Evolutionary conservation across 108 stramenopile genomes (phyloP).

Genomic region (Cyclotella atomus): DNA sequence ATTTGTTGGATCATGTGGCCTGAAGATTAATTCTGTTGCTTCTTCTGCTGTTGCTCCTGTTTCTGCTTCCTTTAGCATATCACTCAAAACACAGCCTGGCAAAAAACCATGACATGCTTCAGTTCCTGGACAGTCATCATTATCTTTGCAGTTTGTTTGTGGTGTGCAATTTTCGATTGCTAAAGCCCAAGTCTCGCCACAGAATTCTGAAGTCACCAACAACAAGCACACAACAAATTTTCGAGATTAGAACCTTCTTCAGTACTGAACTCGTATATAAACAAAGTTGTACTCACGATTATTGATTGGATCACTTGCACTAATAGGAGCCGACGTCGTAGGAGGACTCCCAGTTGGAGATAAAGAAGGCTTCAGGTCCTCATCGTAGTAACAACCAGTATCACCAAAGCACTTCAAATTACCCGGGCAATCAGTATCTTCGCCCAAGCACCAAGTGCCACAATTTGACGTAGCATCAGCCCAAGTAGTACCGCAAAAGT

Average conservation of each 20-base stretch:
- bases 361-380: slow-evolving; percentile 7
- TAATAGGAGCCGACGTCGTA: background rate
- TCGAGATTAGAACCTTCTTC: background rate
- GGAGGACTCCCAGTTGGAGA: background rate
- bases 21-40: background rate
- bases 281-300: slow-evolving; percentile 4
- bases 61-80: slow-evolving; percentile 2
- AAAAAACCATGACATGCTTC: background rate
- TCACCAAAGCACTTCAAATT: slow-evolving; percentile 11
- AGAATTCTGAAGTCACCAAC: background rate
- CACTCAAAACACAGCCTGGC: background rate
- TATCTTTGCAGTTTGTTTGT: background rate
- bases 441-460: slow-evolving; percentile 6
- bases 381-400: slow-evolving; percentile 23
- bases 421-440: slow-evolving; percentile 21
- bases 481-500: slow-evolving; percentile 20
- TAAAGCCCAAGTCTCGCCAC: background rate
- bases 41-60: slow-evolving; percentile 1
- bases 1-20: slow-evolving; percentile 1
- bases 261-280: background rate
- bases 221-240: background rate
- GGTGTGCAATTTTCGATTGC: background rate
- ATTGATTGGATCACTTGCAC: background rate
- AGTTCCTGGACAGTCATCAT: slow-evolving; percentile 3
- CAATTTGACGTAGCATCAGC: slow-evolving; percentile 9